These are phyloP conservation scores for Beauveria sp. DNA, from an alignment of 2,329 filamentous ascomycete species.

Conservation along the genomic window DNA sequence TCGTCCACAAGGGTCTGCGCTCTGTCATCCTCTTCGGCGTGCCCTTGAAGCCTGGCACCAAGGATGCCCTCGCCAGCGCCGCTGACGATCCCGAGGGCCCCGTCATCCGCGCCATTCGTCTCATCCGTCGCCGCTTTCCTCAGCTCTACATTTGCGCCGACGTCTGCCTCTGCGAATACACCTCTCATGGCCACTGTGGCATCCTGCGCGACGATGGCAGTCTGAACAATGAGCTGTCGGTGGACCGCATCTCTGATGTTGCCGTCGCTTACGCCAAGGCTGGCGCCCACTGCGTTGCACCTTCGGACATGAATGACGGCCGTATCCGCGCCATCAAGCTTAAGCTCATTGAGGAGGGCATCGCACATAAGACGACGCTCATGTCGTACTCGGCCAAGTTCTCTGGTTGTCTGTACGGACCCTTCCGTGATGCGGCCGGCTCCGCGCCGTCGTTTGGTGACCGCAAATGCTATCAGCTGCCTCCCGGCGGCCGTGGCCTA, in stretches of 20 bases:
- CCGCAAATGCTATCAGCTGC: conserved; percentile 92
- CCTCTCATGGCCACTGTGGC: conserved; percentile 93
- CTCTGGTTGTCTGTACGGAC: conserved; percentile 90
- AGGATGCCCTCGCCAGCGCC: conserved; percentile 84
- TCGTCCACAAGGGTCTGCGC: conserved; percentile 81
- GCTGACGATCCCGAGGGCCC: conserved; percentile 91
- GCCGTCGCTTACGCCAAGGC: conserved; percentile 95
- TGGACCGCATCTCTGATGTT: conserved; percentile 94
- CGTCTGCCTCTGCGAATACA: conserved; percentile 98
- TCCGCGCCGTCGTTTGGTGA: conserved; percentile 89
- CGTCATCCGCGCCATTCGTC: conserved; percentile 78
- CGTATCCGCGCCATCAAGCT: conserved; percentile 96
- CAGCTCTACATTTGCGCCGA: conserved; percentile 86
- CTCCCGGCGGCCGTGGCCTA: conserved; percentile 83
- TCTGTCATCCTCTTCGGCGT: conserved; percentile 97
- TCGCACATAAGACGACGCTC: conserved; percentile 81
- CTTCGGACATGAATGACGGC: conserved; percentile 98
- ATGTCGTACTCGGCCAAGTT: conserved; percentile 99
- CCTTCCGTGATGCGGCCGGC: conserved; percentile 93
- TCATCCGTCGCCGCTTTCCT: conserved; percentile 79
- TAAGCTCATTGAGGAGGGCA: conserved; percentile 90
- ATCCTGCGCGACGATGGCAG: conserved; percentile 89
- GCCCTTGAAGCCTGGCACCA: conserved; percentile 69
- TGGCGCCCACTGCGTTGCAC: conserved; percentile 92
- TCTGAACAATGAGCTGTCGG: conserved; percentile 86